phyloP scores from a whole-genome alignment of 1,139 yeast genomes.

The Pneumocystis canis region DNA sequence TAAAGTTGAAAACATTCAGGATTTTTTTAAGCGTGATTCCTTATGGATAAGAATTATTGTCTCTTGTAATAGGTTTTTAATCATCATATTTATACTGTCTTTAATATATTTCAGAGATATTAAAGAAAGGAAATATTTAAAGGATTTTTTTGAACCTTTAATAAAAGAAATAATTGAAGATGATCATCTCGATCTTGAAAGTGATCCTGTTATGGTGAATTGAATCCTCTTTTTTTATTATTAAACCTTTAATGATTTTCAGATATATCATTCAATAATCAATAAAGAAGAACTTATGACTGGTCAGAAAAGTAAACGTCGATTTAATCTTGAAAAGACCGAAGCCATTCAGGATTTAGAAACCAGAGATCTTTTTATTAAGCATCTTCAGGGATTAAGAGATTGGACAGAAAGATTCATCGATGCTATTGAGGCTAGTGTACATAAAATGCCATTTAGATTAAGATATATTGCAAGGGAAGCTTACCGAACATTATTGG shows the following conservation, averaged over 20 bases:
- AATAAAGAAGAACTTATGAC: constrained; percentile 35
- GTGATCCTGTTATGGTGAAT: constrained; percentile 48
- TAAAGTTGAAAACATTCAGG: constrained; percentile 18
- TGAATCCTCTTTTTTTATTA: constrained; percentile 21
- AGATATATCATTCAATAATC: constrained; percentile 33
- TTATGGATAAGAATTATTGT: constrained; percentile 40
- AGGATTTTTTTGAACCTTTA: constrained; percentile 40
- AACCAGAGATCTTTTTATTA: constrained; percentile 53
- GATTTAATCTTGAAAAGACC: constrained; percentile 39
- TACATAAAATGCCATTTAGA: constrained; percentile 47
- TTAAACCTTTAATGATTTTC: background rate
- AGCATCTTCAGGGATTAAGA: constrained; percentile 60
- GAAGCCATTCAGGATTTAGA: constrained; percentile 65
- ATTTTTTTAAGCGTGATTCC: constrained; percentile 22
- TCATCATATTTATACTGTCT: background rate
- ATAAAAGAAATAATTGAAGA: constrained; percentile 37
- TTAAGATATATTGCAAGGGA: constrained; percentile 37
- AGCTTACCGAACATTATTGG: constrained; percentile 13
- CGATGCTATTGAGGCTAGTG: constrained; percentile 31
- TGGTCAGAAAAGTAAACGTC: constrained; percentile 31
- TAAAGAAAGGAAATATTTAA: constrained; percentile 43
- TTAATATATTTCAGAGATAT: constrained; percentile 34
- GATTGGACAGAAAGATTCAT: constrained; percentile 51
- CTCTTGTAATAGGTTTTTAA: constrained; percentile 25
- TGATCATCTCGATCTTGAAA: constrained; percentile 53